A percentile compares a stretch with the other conserved stretches of the same genome.
phyloP scores from a whole-genome alignment of 352 stramenopile species.

The Aphanomyces stellatus region DNA sequence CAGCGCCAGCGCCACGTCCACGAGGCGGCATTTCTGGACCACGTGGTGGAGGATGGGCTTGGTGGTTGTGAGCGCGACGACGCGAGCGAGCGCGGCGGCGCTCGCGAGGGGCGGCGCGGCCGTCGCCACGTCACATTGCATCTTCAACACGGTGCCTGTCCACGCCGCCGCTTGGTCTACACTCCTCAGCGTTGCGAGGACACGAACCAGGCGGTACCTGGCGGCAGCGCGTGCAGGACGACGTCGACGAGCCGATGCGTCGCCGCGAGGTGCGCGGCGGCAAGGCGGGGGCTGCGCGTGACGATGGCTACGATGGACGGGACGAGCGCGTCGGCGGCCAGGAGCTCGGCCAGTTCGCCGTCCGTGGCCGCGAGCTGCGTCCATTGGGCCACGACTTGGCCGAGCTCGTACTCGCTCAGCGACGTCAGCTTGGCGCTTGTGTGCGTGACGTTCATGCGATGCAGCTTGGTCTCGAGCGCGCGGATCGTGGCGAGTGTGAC shows the following conservation, averaged over 20 bases:
- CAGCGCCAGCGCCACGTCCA: background rate
- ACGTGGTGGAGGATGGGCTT: slow-evolving; percentile 4
- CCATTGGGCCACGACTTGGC: background rate
- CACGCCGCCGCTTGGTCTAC: no score
- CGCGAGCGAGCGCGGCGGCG: background rate
- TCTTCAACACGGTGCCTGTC: no score
- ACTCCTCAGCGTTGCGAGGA: no score
- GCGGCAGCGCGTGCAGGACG: no score
- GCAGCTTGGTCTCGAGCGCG: slow-evolving; percentile 1
- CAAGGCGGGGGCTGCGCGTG: no score
- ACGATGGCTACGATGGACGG: background rate
- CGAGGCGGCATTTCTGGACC: background rate
- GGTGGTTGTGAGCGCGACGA: background rate
- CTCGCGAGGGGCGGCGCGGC: no score
- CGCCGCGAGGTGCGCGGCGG: no score
- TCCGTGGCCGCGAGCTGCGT: background rate
- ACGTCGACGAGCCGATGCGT: no score
- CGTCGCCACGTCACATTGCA: no score
- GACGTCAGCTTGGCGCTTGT: background rate
- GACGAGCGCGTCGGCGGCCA: background rate
- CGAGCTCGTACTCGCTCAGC: slow-evolving; percentile 1
- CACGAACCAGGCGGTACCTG: no score
- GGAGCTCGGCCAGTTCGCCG: background rate
- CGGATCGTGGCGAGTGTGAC: background rate
- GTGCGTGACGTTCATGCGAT: background rate